Conservation (phyloP, 768 basidiomycete genomes). For the Trametes gibbosa region DNA sequence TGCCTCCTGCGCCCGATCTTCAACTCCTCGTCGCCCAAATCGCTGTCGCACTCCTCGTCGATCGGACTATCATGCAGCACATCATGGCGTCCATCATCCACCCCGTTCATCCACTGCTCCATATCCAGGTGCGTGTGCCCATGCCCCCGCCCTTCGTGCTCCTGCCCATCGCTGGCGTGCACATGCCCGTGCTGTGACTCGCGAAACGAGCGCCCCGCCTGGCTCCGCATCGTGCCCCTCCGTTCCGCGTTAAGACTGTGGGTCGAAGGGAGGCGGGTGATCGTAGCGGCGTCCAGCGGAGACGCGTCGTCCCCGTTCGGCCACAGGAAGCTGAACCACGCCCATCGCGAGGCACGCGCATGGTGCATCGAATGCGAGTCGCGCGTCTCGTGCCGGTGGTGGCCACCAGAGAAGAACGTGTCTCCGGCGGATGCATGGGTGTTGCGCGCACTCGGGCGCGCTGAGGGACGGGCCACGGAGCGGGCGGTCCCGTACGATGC, state of each 20-base stretch:
- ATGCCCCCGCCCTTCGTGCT: slow-evolving; percentile 10
- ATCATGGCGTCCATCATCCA: background rate
- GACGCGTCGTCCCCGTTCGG: background rate
- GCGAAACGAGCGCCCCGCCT: background rate
- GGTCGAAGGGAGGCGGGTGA: background rate
- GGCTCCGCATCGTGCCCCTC: background rate
- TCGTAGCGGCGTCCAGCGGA: background rate
- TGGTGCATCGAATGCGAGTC: slow-evolving; percentile 23
- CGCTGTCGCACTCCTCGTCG: slow-evolving; percentile 17
- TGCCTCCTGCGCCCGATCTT: slow-evolving; percentile 49
- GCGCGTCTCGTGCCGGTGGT: slow-evolving; percentile 29
- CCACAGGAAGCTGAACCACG: slow-evolving; percentile 16
- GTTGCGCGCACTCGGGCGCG: background rate
- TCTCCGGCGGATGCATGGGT: slow-evolving; percentile 6
- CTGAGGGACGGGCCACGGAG: background rate
- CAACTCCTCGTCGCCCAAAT: slow-evolving; percentile 14
- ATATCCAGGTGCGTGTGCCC: slow-evolving; percentile 23
- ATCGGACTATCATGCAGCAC: slow-evolving; percentile 8
- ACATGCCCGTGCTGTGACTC: background rate
- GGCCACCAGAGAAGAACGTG: slow-evolving; percentile 26
- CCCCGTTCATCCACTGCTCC: slow-evolving; percentile 14
- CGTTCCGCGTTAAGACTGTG: background rate
- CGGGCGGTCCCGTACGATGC: background rate
- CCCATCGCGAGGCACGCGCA: slow-evolving; percentile 13
- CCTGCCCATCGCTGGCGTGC: background rate